Conservation (phyloP, 2,329 filamentous ascomycete genomes). For the Trichophyton rubrum region DNA sequence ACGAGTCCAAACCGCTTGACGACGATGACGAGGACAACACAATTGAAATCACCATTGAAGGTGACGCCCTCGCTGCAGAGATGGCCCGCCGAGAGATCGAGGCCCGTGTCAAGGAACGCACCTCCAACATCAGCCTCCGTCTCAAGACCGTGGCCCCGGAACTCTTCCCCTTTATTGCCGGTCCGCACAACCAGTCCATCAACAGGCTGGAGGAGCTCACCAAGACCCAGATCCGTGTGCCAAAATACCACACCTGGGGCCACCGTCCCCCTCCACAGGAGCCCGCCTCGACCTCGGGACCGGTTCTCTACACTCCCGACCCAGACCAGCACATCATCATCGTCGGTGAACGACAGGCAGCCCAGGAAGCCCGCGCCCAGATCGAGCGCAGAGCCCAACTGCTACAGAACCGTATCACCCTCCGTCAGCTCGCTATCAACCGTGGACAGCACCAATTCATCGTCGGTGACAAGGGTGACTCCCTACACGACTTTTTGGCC, state of each 20-base stretch:
- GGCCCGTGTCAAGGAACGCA: constrained; percentile 75
- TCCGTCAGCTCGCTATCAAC: constrained; percentile 71
- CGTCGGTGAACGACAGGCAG: constrained; percentile 70
- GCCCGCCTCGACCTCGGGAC: constrained; percentile 34
- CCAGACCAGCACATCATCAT: constrained; percentile 69
- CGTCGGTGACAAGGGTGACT: constrained; percentile 67
- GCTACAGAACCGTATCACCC: constrained; percentile 60
- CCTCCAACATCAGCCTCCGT: constrained; percentile 67
- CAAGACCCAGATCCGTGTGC: constrained; percentile 70
- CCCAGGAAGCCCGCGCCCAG: constrained; percentile 64
- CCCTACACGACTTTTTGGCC: constrained; percentile 70
- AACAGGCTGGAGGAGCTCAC: constrained; percentile 58
- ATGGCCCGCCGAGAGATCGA: constrained; percentile 73
- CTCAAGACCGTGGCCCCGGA: constrained; percentile 76
- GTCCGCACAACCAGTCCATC: constrained; percentile 56
- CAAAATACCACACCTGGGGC: constrained; percentile 66
- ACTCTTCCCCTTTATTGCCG: constrained; percentile 91
- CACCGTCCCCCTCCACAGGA: constrained; percentile 50
- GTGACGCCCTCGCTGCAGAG: constrained; percentile 76
- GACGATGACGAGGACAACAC: constrained; percentile 67
- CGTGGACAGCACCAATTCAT: constrained; percentile 90
- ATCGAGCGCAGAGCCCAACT: constrained; percentile 69
- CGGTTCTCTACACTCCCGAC: constrained; percentile 60
- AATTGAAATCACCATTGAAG: constrained; percentile 79
- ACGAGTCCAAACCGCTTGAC: constrained; percentile 50